Conservation (phyloP, 208 protist species). For the Trypanosoma platydactyli region DNA sequence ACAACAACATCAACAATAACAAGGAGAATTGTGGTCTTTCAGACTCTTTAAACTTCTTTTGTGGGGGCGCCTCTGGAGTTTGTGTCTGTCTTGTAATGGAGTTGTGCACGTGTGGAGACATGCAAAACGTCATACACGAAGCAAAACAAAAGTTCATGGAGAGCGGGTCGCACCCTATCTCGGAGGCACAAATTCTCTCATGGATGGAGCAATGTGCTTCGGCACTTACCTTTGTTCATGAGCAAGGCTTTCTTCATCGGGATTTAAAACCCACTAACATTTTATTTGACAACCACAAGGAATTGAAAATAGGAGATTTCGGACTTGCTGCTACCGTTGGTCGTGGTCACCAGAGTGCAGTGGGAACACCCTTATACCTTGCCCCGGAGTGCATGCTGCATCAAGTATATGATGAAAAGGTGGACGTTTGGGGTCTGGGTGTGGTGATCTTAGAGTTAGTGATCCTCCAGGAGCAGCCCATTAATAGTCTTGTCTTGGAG, state of each 20-base stretch:
- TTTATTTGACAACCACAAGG: slow-evolving; percentile 74
- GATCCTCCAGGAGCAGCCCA: slow-evolving; percentile 75
- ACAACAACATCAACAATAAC: not conserved
- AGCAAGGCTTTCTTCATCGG: slow-evolving; percentile 81
- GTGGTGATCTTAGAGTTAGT: slow-evolving; percentile 77
- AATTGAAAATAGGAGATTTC: slow-evolving; percentile 90
- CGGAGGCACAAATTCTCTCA: slow-evolving; percentile 54
- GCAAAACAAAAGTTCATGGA: slow-evolving; percentile 69
- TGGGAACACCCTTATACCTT: slow-evolving; percentile 91
- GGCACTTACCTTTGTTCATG: slow-evolving; percentile 83
- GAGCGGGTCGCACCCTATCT: slow-evolving; percentile 59
- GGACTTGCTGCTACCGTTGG: slow-evolving; percentile 77
- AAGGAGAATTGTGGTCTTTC: not conserved
- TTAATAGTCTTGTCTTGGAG: slow-evolving; percentile 83
- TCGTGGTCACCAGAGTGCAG: slow-evolving; percentile 57
- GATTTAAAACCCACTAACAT: slow-evolving; percentile 92
- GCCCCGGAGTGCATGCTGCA: slow-evolving; percentile 89
- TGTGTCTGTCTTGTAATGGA: slow-evolving; percentile 90
- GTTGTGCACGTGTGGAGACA: slow-evolving; percentile 75
- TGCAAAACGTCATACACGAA: slow-evolving; percentile 61
- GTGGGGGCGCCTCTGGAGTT: slow-evolving; percentile 10
- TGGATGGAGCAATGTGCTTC: slow-evolving; percentile 82
- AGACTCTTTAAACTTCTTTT: slow-evolving; percentile 4
- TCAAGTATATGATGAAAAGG: slow-evolving; percentile 80
- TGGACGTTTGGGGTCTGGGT: slow-evolving; percentile 87